These are phyloP conservation scores for Glycine soja DNA, from an alignment of 306 rosid species.

Conservation along the genomic window DNA sequence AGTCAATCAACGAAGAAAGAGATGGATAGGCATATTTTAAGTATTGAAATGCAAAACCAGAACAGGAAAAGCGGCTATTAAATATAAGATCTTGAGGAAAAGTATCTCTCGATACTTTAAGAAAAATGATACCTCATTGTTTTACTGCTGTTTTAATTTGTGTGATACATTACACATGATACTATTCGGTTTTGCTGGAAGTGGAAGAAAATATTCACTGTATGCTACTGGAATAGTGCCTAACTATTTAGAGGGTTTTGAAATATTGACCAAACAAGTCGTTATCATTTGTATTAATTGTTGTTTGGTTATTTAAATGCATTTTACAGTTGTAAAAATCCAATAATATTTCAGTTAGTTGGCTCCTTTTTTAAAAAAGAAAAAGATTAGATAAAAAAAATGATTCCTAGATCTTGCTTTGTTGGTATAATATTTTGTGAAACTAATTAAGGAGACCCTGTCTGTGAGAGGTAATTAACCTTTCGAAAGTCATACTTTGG, in stretches of 20 bases:
- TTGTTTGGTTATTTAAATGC: too few species aligned
- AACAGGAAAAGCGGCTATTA: conserved; percentile 24
- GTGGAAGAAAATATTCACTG: not conserved
- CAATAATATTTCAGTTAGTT: too few species aligned
- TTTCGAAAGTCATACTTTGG: too few species aligned
- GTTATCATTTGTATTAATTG: too few species aligned
- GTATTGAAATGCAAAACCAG: conserved; percentile 11
- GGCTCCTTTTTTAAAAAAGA: too few species aligned
- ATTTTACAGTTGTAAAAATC: not conserved
- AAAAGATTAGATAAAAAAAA: too few species aligned
- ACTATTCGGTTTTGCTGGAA: too few species aligned
- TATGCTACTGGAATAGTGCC: too few species aligned
- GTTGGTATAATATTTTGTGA: not conserved
- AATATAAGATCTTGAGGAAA: not conserved
- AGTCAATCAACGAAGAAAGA: conserved; percentile 12
- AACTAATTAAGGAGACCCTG: not conserved
- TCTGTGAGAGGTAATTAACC: not conserved
- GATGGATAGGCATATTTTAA: not conserved
- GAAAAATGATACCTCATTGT: not conserved
- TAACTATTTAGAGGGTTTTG: too few species aligned
- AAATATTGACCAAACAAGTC: too few species aligned
- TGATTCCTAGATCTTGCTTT: too few species aligned
- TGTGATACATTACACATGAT: not conserved
- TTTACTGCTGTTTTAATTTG: not conserved
- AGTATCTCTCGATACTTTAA: not conserved